Evolutionary conservation across 176 grass and related monocot genomes (phyloP).

Genomic region (Pharus latifolius): DNA sequence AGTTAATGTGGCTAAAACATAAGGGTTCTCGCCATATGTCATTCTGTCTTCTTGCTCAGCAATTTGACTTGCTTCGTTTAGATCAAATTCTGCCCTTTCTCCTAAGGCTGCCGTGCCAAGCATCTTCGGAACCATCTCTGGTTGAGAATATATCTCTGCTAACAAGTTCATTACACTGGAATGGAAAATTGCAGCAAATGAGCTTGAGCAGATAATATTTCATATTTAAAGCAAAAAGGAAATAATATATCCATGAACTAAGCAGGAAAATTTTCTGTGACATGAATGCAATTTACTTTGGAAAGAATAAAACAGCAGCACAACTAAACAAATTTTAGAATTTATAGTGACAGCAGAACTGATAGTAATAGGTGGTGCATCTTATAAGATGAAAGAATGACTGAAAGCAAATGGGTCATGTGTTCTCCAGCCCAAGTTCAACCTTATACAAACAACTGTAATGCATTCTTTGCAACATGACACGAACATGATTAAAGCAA

Average conservation of each 20-base stretch:
- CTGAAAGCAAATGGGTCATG: background rate
- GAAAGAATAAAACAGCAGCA: background rate
- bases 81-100: conserved; percentile 52
- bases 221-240: background rate
- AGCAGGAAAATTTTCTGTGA: background rate
- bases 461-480: background rate
- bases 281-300: background rate
- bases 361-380: background rate
- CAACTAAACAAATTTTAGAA: background rate
- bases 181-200: conserved; percentile 16
- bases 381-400: conserved; percentile 3
- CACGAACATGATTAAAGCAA: conserved; percentile 4
- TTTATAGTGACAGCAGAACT: background rate
- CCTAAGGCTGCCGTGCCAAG: conserved; percentile 45
- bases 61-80: conserved; percentile 45
- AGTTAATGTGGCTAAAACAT: conserved; percentile 70
- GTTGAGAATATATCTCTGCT: conserved; percentile 97
- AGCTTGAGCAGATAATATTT: background rate
- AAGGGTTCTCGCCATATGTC: conserved; percentile 58
- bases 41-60: conserved; percentile 41
- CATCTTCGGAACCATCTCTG: conserved; percentile 96
- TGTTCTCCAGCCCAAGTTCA: background rate
- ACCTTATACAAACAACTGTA: background rate
- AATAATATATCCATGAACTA: background rate
- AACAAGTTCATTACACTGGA: conserved; percentile 99